Evolutionary conservation across 768 basidiomycete species (phyloP).

Genomic region (Rhodocollybia butyracea): DNA sequence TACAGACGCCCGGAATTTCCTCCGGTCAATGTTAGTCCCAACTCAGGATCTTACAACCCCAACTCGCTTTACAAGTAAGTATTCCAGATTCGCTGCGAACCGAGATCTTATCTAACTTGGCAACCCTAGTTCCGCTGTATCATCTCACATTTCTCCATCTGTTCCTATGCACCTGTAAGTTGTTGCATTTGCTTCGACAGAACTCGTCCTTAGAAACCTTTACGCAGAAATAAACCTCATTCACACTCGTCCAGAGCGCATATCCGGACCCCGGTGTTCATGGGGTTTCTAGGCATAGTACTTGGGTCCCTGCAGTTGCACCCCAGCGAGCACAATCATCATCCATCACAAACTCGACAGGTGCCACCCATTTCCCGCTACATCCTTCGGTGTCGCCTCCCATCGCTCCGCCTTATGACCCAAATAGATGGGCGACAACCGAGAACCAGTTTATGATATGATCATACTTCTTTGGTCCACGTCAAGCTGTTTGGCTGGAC

Average conservation of each 20-base stretch:
- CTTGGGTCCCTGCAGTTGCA: too few species aligned
- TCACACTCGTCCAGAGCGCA: too few species aligned
- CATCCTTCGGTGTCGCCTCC: neutral
- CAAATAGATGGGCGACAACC: neutral
- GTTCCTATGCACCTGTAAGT: neutral
- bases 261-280: too few species aligned
- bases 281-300: too few species aligned
- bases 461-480: too few species aligned
- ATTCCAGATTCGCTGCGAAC: too few species aligned
- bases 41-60: neutral
- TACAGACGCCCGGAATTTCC: neutral
- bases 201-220: neutral
- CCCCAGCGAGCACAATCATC: neutral
- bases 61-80: slow-evolving; percentile 6
- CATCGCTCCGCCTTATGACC: neutral
- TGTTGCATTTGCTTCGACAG: neutral
- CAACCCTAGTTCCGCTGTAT: slow-evolving; percentile 1
- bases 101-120: neutral
- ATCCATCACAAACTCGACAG: neutral
- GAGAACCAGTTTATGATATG: neutral
- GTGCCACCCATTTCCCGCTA: neutral
- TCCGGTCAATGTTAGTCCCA: neutral
- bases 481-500: too few species aligned
- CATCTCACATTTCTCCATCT: neutral
- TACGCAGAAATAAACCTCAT: neutral